Evolutionary conservation across 2,329 filamentous ascomycete genomes (phyloP).

Genomic region (Ophiostoma ips): DNA sequence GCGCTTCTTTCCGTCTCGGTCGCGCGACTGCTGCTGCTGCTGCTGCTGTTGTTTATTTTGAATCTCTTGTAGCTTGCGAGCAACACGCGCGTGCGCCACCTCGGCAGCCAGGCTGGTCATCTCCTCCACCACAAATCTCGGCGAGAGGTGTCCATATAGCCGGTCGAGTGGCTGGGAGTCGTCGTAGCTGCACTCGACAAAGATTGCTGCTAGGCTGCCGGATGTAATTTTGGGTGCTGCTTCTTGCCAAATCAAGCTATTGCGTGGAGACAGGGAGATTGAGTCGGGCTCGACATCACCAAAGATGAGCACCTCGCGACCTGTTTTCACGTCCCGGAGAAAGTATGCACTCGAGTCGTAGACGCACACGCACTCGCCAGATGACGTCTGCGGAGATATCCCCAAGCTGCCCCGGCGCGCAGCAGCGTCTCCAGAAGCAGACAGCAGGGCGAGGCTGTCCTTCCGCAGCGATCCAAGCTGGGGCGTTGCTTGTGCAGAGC

Average conservation of each 20-base stretch:
- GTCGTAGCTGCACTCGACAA: constrained; percentile 93
- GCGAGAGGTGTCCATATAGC: constrained; percentile 81
- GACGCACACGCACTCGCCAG: constrained; percentile 46
- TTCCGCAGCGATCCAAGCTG: constrained; percentile 7
- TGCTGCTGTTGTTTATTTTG: no score
- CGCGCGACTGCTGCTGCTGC: constrained; percentile 2
- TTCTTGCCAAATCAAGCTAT: constrained; percentile 70
- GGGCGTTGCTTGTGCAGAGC: not conserved
- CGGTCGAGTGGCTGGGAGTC: constrained; percentile 63
- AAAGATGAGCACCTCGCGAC: constrained; percentile 77
- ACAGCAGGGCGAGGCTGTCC: constrained; percentile 9
- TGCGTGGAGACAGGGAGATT: constrained; percentile 68
- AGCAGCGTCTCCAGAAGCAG: not conserved
- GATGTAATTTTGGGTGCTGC: constrained; percentile 71
- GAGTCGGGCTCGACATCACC: constrained; percentile 92
- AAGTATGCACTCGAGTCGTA: constrained; percentile 91
- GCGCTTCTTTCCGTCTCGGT: constrained; percentile 41
- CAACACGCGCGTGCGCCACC: constrained; percentile 41
- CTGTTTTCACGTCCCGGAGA: constrained; percentile 58
- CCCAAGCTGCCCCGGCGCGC: constrained; percentile 1
- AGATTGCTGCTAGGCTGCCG: constrained; percentile 63
- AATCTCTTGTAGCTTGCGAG: constrained; percentile 4
- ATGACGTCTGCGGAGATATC: not conserved
- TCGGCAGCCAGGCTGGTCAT: constrained; percentile 56
- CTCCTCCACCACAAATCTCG: constrained; percentile 69